These are phyloP conservation scores for Botrytis pseudocinerea DNA, from an alignment of 2,329 filamentous ascomycete species.

Conservation along the genomic window DNA sequence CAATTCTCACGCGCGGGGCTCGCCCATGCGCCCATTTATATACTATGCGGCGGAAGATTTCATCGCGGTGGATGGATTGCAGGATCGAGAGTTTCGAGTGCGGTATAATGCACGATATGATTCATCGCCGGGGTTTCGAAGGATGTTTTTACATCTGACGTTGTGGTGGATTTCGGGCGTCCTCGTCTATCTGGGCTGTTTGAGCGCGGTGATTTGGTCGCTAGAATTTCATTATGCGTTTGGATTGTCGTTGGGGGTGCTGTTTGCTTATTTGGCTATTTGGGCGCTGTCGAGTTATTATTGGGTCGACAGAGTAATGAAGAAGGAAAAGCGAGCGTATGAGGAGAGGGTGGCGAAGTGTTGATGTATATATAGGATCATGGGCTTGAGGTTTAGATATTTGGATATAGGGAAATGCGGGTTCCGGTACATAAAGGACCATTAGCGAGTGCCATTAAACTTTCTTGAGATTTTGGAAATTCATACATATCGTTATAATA, in stretches of 20 bases:
- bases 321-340: slow-evolving; percentile 25
- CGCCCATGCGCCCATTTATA: slow-evolving; percentile 30
- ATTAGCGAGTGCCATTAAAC: not conserved
- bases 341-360: slow-evolving; percentile 13
- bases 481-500: not conserved
- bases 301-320: slow-evolving; percentile 29
- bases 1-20: slow-evolving; percentile 33
- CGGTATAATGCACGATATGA: slow-evolving; percentile 33
- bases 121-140: slow-evolving; percentile 27
- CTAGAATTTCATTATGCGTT: slow-evolving; percentile 34
- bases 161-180: slow-evolving; percentile 32
- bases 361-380: not conserved
- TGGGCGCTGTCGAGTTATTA: slow-evolving; percentile 29
- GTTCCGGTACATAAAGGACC: not conserved
- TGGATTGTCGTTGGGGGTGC: slow-evolving; percentile 27
- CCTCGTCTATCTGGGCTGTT: slow-evolving; percentile 29
- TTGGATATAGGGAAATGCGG: not conserved
- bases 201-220: slow-evolving; percentile 33
- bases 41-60: slow-evolving; percentile 36
- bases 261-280: slow-evolving; percentile 31
- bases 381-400: not conserved
- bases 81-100: slow-evolving; percentile 33
- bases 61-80: slow-evolving; percentile 34
- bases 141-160: slow-evolving; percentile 30
- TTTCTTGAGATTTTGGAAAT: not conserved